Evolutionary conservation across 1,284 basidiomycete species (phyloP).

Genomic region (Tilletia setariae): DNA sequence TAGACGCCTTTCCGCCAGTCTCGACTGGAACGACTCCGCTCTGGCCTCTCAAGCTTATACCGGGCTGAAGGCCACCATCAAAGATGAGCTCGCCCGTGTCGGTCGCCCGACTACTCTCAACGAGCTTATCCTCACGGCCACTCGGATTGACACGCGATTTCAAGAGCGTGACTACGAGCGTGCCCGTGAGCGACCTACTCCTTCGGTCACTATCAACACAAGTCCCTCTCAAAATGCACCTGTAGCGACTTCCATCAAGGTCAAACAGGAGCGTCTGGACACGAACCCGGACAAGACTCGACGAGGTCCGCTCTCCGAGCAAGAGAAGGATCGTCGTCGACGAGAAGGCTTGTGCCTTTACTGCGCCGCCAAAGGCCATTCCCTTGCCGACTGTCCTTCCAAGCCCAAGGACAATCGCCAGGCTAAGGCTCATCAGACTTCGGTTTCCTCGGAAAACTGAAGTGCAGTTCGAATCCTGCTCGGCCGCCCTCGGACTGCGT

Average conservation of each 20-base stretch:
- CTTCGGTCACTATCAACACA: not conserved
- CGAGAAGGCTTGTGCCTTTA: not conserved
- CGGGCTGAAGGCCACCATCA: slow-evolving; percentile 1
- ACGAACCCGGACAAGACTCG: not conserved
- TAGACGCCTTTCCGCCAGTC: not conserved
- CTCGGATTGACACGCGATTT: slow-evolving; percentile 8
- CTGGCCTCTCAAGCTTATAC: not conserved
- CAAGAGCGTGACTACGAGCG: not conserved
- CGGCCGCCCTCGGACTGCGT: not conserved
- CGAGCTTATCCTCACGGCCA: too few relatives aligned
- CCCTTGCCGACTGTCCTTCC: not conserved
- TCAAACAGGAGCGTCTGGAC: too few relatives aligned
- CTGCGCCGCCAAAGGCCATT: not conserved
- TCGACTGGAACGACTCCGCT: slow-evolving; percentile 5
- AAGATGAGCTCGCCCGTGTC: not conserved
- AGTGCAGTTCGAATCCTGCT: not conserved
- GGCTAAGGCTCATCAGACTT: not conserved
- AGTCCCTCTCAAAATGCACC: not conserved
- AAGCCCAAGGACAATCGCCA: not conserved
- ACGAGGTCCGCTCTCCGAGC: not conserved
- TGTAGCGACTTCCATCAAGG: too few relatives aligned
- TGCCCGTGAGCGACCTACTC: not conserved
- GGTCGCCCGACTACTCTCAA: too few relatives aligned
- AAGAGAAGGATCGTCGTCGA: slow-evolving; percentile 1
- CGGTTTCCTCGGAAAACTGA: not conserved